Base-by-base conservation (phyloP, 2,329 filamentous ascomycete genomes). In the Fonsecaea pedrosoi region DNA sequence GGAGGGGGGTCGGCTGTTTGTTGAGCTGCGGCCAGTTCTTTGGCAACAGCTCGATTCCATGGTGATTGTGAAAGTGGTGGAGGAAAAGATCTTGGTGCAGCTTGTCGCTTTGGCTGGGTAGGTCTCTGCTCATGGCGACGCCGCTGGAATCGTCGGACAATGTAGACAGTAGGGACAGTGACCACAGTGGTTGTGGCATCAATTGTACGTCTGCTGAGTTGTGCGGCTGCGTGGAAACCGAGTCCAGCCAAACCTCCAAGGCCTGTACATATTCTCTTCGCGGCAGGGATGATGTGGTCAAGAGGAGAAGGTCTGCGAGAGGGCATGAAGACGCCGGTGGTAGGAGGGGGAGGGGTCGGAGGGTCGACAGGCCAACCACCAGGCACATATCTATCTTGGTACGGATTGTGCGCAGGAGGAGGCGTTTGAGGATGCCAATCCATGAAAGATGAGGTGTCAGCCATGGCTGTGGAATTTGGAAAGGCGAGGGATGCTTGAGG, bases 351-450 rank as follows among this genome's bases (percentile, higher is more conserved):
- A 64, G 40, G 58, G 18, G 53, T 50, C 25, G 62, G 54, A 48
- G 57, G 45, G 12, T 62, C 55, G 18, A 54, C 64, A 37, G 66
- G 64, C 69, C 69, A 70, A n/a, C 69, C 69, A 37, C 69, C 69
- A 35, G 69, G 69, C 10, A 70, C 57, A 55, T 70, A 69, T 18
- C 63, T 40, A 32, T 34, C 55, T 37, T 64, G 59, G 35, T 70
- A 70, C 5, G 69, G 69, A 50, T 69, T 64, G 62, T 62, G 50
- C 1, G 21, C 30, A 40, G 67, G 67, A 34, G 40, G 32, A 38
- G 69, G 67, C 54, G 67, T 69, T 9, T 65, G 54, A 65, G 69
- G 67, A 61, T 35, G 55, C 69, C 69, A 70, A 64, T 70, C 69
- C 69, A 70, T 70, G 61, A 66, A 61, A 53, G 64, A 68, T n/a